These are phyloP conservation scores for Trametes villosa DNA, from an alignment of 768 basidiomycete species.

Conservation along the genomic window DNA sequence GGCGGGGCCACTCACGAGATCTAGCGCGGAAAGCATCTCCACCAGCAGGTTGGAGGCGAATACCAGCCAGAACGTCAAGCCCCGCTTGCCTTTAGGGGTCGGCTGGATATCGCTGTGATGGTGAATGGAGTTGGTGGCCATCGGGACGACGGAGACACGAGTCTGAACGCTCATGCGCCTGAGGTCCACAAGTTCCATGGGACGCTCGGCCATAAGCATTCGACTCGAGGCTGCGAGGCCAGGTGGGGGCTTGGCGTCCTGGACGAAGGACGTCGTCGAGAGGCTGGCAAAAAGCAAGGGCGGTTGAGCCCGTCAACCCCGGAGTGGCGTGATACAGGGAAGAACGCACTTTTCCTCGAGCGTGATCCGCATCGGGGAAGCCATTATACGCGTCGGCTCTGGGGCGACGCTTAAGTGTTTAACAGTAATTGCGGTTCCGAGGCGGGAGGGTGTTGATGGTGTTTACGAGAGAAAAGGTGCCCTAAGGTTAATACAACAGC, in stretches of 20 bases:
- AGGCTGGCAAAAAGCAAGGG: background rate
- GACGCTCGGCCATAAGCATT: background rate
- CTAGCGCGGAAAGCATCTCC: slow-evolving; percentile 22
- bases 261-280: slow-evolving; percentile 6
- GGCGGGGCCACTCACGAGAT: slow-evolving; percentile 8
- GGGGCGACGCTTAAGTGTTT: background rate
- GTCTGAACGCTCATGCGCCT: slow-evolving; percentile 2
- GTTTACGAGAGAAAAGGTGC: background rate
- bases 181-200: background rate
- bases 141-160: background rate
- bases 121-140: background rate
- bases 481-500: slow-evolving; percentile 4
- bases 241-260: slow-evolving; percentile 2
- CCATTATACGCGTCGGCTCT: slow-evolving; percentile 14
- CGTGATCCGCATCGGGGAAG: slow-evolving; percentile 9
- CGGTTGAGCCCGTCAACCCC: background rate
- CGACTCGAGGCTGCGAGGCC: background rate
- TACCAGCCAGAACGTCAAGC: slow-evolving; percentile 21
- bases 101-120: background rate
- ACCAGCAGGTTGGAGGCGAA: slow-evolving; percentile 12
- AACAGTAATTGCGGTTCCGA: background rate
- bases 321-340: background rate
- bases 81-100: slow-evolving; percentile 11
- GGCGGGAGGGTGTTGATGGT: background rate
- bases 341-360: slow-evolving; percentile 7